Evolutionary conservation across 768 basidiomycete species (phyloP).

Genomic region (Leucocoprinus birnbaumii): DNA sequence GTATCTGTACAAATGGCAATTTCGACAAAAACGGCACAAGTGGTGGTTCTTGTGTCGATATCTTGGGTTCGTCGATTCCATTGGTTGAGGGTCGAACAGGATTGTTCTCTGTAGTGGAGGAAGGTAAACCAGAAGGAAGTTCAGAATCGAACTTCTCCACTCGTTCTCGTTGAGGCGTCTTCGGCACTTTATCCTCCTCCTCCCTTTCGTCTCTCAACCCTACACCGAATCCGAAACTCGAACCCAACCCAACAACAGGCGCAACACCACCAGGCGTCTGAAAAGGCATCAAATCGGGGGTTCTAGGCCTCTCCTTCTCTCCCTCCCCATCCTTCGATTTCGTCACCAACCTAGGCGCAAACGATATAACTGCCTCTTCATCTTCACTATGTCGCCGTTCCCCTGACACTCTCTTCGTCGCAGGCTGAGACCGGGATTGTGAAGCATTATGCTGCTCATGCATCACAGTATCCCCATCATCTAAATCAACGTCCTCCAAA

Average conservation of each 20-base stretch:
- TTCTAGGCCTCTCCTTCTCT: background rate
- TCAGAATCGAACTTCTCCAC: no score
- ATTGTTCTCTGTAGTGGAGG: no score
- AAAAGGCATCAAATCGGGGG: slow-evolving; percentile 2
- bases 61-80: background rate
- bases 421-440: no score
- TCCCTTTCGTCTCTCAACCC: background rate
- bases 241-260: background rate
- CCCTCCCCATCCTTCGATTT: background rate
- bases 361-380: background rate
- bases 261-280: background rate
- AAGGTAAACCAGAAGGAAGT: no score
- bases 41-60: background rate
- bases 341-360: background rate
- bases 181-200: background rate
- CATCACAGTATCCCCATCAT: background rate
- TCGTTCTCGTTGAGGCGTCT: background rate
- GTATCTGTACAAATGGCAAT: slow-evolving; percentile 40
- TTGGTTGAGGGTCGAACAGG: no score
- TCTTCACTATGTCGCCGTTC: background rate
- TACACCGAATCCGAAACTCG: background rate
- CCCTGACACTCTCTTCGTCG: background rate
- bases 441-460: background rate
- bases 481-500: background rate
- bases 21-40: slow-evolving; percentile 40